Conservation (phyloP, 1,139 yeast genomes). For the Kurtzmaniella quercitrusa region DNA sequence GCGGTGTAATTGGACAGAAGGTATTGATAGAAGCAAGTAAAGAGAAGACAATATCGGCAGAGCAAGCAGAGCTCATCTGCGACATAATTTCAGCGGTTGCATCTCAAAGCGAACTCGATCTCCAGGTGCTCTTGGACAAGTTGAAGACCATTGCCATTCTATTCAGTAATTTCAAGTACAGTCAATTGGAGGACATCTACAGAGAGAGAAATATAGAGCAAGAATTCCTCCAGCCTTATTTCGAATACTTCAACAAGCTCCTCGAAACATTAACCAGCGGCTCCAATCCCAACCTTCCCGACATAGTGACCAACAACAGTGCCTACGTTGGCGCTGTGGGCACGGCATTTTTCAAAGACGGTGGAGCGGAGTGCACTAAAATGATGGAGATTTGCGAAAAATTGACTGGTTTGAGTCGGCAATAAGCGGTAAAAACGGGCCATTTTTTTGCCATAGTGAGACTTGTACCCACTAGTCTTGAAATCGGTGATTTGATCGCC, state of each 20-base stretch:
- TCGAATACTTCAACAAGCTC: conserved; percentile 12
- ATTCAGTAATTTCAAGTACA: conserved; percentile 10
- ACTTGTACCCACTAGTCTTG: too few relatives aligned
- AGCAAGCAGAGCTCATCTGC: background rate
- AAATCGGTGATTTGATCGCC: too few relatives aligned
- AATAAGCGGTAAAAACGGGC: background rate
- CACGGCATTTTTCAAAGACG: conserved; percentile 1
- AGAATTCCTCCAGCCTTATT: conserved; percentile 15
- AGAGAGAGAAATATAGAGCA: conserved; percentile 9
- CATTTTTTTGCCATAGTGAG: too few relatives aligned
- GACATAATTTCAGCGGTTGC: background rate
- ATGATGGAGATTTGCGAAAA: background rate
- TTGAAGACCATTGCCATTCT: conserved; percentile 28
- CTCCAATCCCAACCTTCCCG: background rate
- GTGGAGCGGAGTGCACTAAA: background rate
- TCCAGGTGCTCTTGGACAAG: conserved; percentile 19
- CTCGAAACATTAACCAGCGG: background rate
- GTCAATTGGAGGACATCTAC: conserved; percentile 6
- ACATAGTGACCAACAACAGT: background rate
- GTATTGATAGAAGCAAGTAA: background rate
- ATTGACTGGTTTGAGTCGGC: conserved; percentile 1
- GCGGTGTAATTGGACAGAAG: conserved; percentile 1
- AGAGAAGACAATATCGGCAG: background rate
- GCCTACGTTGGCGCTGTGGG: conserved; percentile 1
- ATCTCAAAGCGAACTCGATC: conserved; percentile 3